Conservation (phyloP, 164 flowering plant species). For the Tetrastigma voinierianum region DNA sequence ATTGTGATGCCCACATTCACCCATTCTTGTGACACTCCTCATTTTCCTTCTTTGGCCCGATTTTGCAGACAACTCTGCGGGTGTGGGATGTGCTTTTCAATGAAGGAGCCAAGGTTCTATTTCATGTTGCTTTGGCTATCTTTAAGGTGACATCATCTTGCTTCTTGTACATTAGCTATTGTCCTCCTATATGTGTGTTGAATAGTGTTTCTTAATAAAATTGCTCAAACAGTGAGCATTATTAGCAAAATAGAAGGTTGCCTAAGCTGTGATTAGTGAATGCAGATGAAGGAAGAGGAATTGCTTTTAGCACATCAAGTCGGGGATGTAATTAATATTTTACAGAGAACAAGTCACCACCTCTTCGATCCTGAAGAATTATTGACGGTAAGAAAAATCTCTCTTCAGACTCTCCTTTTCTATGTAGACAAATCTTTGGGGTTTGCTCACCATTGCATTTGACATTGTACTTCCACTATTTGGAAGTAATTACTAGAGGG, state of each 20-base stretch:
- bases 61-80: constrained; percentile 81
- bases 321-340: constrained; percentile 73
- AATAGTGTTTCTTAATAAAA: not conserved
- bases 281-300: constrained; percentile 95
- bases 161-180: not conserved
- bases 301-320: constrained; percentile 71
- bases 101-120: constrained; percentile 89
- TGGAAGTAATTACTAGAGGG: too few species aligned
- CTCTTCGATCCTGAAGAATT: constrained; percentile 94
- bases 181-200: not conserved
- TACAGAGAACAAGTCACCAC: constrained; percentile 84
- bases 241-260: not conserved
- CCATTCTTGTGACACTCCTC: too few species aligned
- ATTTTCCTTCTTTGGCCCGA: not conserved
- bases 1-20: not conserved
- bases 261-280: constrained; percentile 3
- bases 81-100: constrained; percentile 98
- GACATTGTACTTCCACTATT: too few species aligned
- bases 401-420: not conserved
- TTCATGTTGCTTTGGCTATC: constrained; percentile 86
- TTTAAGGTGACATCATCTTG: constrained; percentile 56
- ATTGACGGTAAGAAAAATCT: constrained; percentile 55
- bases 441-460: not conserved
- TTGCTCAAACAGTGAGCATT: not conserved
- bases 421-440: not conserved